A percentile compares a stretch with the other conserved stretches of the same genome.
Evolutionary conservation across 2,329 filamentous ascomycete genomes (phyloP).

Genomic region (Graphiopsis chlorocephala): DNA sequence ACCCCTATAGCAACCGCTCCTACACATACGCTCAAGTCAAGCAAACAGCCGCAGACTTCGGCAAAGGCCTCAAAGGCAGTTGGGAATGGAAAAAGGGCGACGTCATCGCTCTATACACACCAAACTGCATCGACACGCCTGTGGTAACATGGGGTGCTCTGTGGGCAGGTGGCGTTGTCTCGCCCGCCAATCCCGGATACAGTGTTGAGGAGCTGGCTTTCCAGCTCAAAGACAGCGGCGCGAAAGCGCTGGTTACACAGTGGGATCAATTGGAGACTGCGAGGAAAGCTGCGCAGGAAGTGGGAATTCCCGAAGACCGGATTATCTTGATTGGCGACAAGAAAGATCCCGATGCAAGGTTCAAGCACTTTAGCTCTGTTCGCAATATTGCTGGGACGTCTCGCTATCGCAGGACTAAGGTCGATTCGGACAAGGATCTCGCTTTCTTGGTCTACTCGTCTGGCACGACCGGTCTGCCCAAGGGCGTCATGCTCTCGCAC

Average conservation of each 20-base stretch:
- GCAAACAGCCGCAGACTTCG: conserved; percentile 68
- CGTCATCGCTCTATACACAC: conserved; percentile 76
- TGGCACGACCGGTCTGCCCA: conserved; percentile 86
- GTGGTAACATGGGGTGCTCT: conserved; percentile 72
- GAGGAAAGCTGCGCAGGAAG: conserved; percentile 64
- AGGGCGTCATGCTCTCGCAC: conserved; percentile 86
- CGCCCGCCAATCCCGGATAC: conserved; percentile 87
- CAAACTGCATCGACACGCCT: conserved; percentile 82
- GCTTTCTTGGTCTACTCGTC: conserved; percentile 86
- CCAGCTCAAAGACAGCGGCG: conserved; percentile 75
- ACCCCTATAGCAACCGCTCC: conserved; percentile 64
- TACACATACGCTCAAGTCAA: conserved; percentile 72
- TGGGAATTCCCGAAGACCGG: conserved; percentile 66
- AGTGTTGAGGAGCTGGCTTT: conserved; percentile 79
- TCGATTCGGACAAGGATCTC: conserved; percentile 68
- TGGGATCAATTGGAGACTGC: conserved; percentile 62
- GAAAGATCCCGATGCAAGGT: conserved; percentile 55
- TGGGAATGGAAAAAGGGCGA: conserved; percentile 83
- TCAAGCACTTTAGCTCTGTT: conserved; percentile 72
- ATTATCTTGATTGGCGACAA: conserved; percentile 75
- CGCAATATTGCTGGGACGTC: conserved; percentile 60
- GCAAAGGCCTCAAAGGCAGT: conserved; percentile 68
- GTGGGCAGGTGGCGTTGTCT: conserved; percentile 79
- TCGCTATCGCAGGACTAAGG: conserved; percentile 58
- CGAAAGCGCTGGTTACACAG: conserved; percentile 75